Evolutionary conservation across 257 asterid species (phyloP).

Genomic region (Voacanga thouarsii): DNA sequence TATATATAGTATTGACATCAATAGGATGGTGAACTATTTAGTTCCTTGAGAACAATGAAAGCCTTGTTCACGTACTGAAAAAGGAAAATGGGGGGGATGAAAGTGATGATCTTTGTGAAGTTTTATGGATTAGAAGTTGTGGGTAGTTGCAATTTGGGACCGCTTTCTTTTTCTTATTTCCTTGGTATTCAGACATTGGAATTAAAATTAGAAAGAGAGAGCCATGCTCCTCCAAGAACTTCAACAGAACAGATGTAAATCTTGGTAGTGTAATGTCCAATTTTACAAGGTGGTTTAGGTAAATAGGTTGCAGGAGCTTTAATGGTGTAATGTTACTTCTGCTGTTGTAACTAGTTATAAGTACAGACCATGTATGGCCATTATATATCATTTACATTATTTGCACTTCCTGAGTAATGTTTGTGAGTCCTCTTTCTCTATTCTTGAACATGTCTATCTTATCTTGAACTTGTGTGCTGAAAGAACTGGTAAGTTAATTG

Average conservation of each 20-base stretch:
- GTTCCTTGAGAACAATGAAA: background rate
- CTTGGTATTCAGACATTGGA: background rate
- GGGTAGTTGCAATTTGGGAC: background rate
- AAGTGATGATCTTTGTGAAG: too few relatives aligned
- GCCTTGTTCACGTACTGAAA: background rate
- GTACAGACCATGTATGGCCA: background rate
- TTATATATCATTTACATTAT: too few relatives aligned
- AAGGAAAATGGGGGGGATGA: background rate
- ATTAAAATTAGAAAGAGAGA: background rate
- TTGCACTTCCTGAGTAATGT: background rate
- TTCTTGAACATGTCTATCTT: background rate
- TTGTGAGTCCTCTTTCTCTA: background rate
- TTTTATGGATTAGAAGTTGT: background rate
- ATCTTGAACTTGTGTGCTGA: background rate
- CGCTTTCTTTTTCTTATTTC: background rate
- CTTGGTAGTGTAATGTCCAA: too few relatives aligned
- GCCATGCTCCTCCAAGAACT: background rate
- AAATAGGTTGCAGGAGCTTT: too few relatives aligned
- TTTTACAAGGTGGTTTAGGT: too few relatives aligned
- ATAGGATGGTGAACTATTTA: too few relatives aligned
- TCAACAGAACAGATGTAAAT: background rate
- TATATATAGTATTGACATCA: too few relatives aligned
- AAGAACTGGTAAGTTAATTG: too few relatives aligned
- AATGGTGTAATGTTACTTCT: too few relatives aligned
- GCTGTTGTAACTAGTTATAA: too few relatives aligned